Conservation (phyloP, 2,329 filamentous ascomycete species). For the Penicillium sp. region DNA sequence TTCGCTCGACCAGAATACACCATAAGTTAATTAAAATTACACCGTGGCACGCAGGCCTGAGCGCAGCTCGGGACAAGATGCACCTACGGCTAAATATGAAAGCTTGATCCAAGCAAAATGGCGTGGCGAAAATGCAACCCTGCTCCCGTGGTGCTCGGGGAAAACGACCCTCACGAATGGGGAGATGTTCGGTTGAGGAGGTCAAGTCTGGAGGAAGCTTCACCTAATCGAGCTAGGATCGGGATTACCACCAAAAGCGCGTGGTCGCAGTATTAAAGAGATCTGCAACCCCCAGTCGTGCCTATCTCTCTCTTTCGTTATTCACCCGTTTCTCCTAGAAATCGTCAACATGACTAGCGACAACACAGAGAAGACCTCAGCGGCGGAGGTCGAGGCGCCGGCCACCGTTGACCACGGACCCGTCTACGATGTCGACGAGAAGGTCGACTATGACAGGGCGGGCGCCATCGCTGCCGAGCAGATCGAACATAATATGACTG, state of each 20-base stretch:
- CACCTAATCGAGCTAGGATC: conserved; percentile 28
- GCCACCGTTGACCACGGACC: conserved; percentile 30
- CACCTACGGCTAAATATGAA: conserved; percentile 1
- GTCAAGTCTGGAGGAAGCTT: conserved; percentile 34
- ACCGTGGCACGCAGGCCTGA: conserved; percentile 5
- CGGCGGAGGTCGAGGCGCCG: conserved; percentile 37
- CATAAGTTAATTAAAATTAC: conserved; percentile 18
- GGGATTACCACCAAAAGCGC: conserved; percentile 18
- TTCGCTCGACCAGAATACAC: conserved; percentile 16
- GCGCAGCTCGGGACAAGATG: conserved; percentile 3
- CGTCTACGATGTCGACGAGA: conserved; percentile 43
- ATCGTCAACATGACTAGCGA: conserved; percentile 29
- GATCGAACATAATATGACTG: conserved; percentile 55
- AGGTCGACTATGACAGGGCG: conserved; percentile 53
- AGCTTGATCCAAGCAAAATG: too few relatives aligned
- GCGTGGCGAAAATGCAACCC: too few relatives aligned
- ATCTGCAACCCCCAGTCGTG: conserved; percentile 35
- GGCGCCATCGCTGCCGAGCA: conserved; percentile 64
- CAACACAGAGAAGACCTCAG: conserved; percentile 37
- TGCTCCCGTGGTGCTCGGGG: too few relatives aligned
- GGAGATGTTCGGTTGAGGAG: conserved; percentile 2
- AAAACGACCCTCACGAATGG: not conserved
- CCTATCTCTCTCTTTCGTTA: conserved; percentile 25
- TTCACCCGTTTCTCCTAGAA: conserved; percentile 28
- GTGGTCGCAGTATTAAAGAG: conserved; percentile 37